Conservation (phyloP, 2,329 filamentous ascomycete species). For the Diaporthe citri region DNA sequence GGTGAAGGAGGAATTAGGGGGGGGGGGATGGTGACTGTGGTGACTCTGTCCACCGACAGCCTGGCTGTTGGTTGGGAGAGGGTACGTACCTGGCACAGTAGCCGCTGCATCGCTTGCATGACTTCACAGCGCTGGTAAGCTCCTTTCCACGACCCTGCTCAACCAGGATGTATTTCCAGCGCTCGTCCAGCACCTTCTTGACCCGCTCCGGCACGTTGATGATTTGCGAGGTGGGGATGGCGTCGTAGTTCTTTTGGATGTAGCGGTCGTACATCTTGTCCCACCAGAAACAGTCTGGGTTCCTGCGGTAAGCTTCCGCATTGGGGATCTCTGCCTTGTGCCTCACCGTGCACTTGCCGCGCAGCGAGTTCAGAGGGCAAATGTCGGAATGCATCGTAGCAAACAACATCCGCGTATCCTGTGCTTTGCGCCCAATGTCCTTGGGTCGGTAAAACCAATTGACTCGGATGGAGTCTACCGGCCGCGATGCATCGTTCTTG, state of each 20-base stretch:
- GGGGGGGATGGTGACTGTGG: constrained; percentile 37
- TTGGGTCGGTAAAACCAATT: constrained; percentile 99
- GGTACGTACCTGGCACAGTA: constrained; percentile 88
- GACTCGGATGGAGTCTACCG: constrained; percentile 90
- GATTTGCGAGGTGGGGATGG: constrained; percentile 90
- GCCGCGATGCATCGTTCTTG: constrained; percentile 78
- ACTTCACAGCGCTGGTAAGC: constrained; percentile 94
- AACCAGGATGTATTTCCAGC: constrained; percentile 96
- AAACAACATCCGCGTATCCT: constrained; percentile 91
- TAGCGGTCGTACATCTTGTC: constrained; percentile 98
- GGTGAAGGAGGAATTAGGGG: constrained; percentile 36
- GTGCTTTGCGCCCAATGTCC: constrained; percentile 92
- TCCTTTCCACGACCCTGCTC: constrained; percentile 96
- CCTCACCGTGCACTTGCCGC: constrained; percentile 91
- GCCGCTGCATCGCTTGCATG: constrained; percentile 90
- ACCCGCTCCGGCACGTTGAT: constrained; percentile 97
- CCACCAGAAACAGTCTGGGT: constrained; percentile 92
- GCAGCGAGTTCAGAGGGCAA: constrained; percentile 89
- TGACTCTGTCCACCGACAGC: constrained; percentile 5
- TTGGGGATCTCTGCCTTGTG: constrained; percentile 89
- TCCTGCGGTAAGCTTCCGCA: constrained; percentile 86
- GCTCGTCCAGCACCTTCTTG: constrained; percentile 94
- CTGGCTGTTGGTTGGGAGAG: constrained; percentile 3
- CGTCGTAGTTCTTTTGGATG: constrained; percentile 97
- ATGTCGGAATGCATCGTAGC: constrained; percentile 99